These are phyloP conservation scores for Aureobasidium lini DNA, from an alignment of 2,329 filamentous ascomycete genomes.

Conservation along the genomic window DNA sequence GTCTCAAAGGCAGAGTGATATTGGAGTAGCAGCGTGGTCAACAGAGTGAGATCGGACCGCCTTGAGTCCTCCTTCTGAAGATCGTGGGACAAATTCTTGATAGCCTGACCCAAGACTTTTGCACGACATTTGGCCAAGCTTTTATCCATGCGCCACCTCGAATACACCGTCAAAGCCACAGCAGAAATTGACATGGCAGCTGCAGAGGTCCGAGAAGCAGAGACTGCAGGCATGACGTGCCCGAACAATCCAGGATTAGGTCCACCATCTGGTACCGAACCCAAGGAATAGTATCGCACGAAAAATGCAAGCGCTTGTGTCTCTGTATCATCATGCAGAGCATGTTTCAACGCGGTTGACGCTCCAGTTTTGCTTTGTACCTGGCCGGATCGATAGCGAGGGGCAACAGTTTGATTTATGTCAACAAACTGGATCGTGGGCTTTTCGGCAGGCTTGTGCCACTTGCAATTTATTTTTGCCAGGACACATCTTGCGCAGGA, in stretches of 20 bases:
- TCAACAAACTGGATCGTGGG: background rate
- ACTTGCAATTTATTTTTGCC: background rate
- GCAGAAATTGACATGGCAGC: background rate
- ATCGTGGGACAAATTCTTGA: background rate
- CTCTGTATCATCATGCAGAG: background rate
- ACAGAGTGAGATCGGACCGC: background rate
- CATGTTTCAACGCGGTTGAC: background rate
- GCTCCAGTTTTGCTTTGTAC: background rate
- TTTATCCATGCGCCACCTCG: background rate
- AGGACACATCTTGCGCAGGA: background rate
- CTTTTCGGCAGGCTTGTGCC: background rate
- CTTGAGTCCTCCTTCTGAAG: background rate
- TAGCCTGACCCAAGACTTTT: background rate
- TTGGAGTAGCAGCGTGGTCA: background rate
- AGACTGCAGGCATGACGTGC: background rate
- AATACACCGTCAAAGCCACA: background rate
- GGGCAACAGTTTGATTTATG: background rate
- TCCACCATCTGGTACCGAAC: background rate
- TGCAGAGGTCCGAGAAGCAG: background rate
- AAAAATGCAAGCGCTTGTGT: slow-evolving; percentile 3
- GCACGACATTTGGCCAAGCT: background rate
- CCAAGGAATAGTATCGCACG: background rate
- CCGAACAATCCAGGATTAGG: background rate
- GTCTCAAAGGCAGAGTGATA: background rate
- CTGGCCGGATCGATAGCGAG: background rate